These are phyloP conservation scores for Capsella bursapastoris DNA, from an alignment of 345 rosid species.

Conservation along the genomic window DNA sequence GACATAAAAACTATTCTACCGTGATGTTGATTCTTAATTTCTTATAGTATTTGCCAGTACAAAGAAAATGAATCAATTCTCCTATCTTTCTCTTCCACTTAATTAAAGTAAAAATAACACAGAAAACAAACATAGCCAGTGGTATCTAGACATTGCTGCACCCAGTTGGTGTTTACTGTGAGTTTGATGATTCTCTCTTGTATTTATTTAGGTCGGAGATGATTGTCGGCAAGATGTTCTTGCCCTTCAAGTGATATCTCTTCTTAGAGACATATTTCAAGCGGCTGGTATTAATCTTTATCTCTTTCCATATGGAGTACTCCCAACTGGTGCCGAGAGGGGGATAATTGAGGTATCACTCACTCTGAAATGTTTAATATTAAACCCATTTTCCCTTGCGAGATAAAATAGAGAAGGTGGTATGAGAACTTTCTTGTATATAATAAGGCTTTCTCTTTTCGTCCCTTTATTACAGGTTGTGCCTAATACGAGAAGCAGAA, in stretches of 20 bases:
- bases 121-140: conserved; percentile 1
- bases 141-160: neutral
- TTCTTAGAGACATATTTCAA: conserved; percentile 86
- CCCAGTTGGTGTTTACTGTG: conserved; percentile 21
- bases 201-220: conserved; percentile 88
- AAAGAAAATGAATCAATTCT: neutral
- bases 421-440: neutral
- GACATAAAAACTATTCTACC: conserved; percentile 17
- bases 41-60: neutral
- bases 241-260: conserved; percentile 97
- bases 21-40: neutral
- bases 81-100: conserved; percentile 17
- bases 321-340: conserved; percentile 95
- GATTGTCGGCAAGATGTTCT: conserved; percentile 99
- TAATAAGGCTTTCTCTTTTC: neutral
- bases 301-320: conserved; percentile 96
- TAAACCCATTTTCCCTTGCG: neutral
- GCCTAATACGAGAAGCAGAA: conserved; percentile 92
- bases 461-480: conserved; percentile 64
- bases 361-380: neutral
- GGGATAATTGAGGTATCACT: conserved; percentile 89
- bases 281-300: conserved; percentile 89
- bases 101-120: neutral
- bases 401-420: neutral
- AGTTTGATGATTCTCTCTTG: conserved; percentile 31